These are phyloP conservation scores for Postia placenta DNA, from an alignment of 768 basidiomycete species.

Conservation along the genomic window DNA sequence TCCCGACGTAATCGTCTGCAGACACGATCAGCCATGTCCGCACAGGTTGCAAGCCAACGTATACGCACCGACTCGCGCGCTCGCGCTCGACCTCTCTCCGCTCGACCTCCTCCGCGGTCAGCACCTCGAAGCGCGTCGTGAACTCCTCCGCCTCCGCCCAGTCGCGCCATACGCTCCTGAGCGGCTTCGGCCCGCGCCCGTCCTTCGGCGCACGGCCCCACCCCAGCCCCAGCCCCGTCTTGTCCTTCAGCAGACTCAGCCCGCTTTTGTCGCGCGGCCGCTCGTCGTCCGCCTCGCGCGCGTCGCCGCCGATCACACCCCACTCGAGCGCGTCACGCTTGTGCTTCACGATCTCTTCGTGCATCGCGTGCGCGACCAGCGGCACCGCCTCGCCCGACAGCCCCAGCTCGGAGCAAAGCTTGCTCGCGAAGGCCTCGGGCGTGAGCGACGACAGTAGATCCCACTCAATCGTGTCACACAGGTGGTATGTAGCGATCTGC, in stretches of 20 bases:
- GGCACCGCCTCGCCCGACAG: conserved; percentile 84
- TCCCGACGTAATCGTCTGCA: conserved; percentile 55
- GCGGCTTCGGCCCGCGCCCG: conserved; percentile 71
- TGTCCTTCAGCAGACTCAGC: conserved; percentile 63
- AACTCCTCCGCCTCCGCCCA: conserved; percentile 93
- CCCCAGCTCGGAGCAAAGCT: conserved; percentile 81
- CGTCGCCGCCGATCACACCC: conserved; percentile 71
- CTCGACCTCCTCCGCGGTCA: conserved; percentile 90
- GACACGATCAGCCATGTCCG: neutral
- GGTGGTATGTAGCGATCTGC: conserved; percentile 86
- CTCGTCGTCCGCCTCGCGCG: conserved; percentile 25
- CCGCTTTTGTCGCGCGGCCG: conserved; percentile 42
- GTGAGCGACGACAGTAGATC: conserved; percentile 91
- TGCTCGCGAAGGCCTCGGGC: conserved; percentile 76
- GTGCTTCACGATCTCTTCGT: conserved; percentile 93
- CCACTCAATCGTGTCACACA: conserved; percentile 97
- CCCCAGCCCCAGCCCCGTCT: conserved; percentile 73
- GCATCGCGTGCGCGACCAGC: conserved; percentile 86
- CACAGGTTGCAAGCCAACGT: neutral
- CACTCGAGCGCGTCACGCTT: conserved; percentile 94
- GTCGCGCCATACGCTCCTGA: conserved; percentile 91
- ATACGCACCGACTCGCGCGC: conserved; percentile 65
- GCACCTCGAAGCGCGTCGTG: conserved; percentile 78
- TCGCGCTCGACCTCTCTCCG: conserved; percentile 83
- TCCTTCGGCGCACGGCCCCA: conserved; percentile 76